A percentile compares a stretch with the other conserved stretches of the same genome.
Evolutionary conservation across 2,329 filamentous ascomycete species (phyloP).

Genomic region (Neobulgaria alba): DNA sequence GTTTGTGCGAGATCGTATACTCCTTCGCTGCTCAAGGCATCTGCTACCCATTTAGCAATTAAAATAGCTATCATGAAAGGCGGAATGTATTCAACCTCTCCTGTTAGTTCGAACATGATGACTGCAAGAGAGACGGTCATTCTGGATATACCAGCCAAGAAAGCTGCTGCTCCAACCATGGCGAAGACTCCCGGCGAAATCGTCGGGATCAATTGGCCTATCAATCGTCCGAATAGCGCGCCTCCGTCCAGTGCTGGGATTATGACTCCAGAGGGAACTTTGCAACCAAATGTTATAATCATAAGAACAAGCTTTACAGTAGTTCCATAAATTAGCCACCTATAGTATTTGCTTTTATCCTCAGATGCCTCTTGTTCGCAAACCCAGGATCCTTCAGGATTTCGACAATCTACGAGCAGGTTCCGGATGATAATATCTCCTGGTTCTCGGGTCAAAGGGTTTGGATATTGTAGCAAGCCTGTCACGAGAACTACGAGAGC

Average conservation of each 20-base stretch:
- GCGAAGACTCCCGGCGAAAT: slow-evolving; percentile 52
- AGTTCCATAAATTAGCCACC: slow-evolving; percentile 44
- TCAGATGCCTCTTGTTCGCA: slow-evolving; percentile 39
- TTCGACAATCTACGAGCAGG: slow-evolving; percentile 45
- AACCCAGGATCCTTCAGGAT: slow-evolving; percentile 35
- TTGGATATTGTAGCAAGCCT: slow-evolving; percentile 46
- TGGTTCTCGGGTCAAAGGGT: slow-evolving; percentile 44
- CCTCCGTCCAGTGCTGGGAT: slow-evolving; percentile 50
- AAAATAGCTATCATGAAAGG: slow-evolving; percentile 53
- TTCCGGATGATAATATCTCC: slow-evolving; percentile 49
- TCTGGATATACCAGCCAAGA: slow-evolving; percentile 47
- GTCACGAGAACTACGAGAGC: slow-evolving; percentile 45
- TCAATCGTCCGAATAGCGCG: slow-evolving; percentile 47
- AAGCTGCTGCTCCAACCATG: slow-evolving; percentile 50
- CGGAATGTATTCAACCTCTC: slow-evolving; percentile 47
- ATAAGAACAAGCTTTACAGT: slow-evolving; percentile 46
- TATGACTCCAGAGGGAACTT: slow-evolving; percentile 52
- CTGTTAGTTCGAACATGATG: slow-evolving; percentile 54
- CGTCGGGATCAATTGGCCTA: slow-evolving; percentile 32
- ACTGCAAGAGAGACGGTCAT: slow-evolving; percentile 52
- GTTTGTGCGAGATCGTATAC: slow-evolving; percentile 54
- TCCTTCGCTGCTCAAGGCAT: slow-evolving; percentile 41
- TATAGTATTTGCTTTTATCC: slow-evolving; percentile 37
- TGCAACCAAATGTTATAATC: slow-evolving; percentile 50
- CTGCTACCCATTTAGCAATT: slow-evolving; percentile 50